Evolutionary conservation across 345 rosid species (phyloP), one percentile per base, ranked within the genome.

Genomic region (Brassica incana): DNA sequence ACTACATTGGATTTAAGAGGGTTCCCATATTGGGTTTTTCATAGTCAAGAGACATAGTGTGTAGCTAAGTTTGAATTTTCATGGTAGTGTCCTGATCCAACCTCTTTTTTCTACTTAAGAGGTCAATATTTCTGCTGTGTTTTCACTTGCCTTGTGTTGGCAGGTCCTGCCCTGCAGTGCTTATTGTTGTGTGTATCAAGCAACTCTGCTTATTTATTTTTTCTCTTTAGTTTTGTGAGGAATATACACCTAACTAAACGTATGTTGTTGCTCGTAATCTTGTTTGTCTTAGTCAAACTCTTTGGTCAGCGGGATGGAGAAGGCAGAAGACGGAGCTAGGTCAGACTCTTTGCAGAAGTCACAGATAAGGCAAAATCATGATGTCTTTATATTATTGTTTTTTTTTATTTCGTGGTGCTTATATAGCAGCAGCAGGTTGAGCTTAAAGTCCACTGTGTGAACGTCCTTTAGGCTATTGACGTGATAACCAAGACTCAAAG

Each of bases 91-190:
- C 71, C 59, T 15, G 72, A 45, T 67, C 62, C 29, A 52, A 25
- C 60, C 64, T 59, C 29, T 12, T 58, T 60, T 58, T 69, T 12
- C n/a, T 52, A 54, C 64, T 38, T 62, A 10, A 36, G 70, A 30
- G 70, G 58, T 74, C 74, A 66, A 72, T 66, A 4, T 59, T 78
- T 20, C 5, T 58, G 52, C 73, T 74, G 62, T 63, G 32, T 65
- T 23, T 79, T 71, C 40, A 52, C 66, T 15, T 71, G 29, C 29
- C 77, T 48, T 35, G 52, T n/a, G 80, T 87, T 91, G 88, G 85
- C 93, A 88, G 97, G 91, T 84, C 82, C 82, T 80, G 88, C 90
- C 81, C 88, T 89, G 83, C 88, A 78, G 80, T 78, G 76, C 84
- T 71, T 38, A 0, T 79, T 83, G 88, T 88, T 50, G 58, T 77